phyloP scores from a whole-genome alignment of 75 land plant species.

The Larix kaempferi region DNA sequence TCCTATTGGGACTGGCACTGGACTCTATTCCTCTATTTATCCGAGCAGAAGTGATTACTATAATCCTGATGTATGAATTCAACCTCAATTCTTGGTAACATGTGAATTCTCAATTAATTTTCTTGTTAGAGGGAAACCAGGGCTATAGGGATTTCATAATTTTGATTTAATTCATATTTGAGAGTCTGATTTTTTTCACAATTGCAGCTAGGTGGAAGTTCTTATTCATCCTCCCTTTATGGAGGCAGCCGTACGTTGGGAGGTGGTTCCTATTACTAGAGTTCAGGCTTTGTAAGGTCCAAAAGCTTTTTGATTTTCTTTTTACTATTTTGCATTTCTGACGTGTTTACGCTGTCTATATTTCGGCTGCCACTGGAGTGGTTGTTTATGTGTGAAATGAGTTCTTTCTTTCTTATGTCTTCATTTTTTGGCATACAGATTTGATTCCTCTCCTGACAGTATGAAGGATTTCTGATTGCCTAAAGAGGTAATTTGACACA shows the following conservation, averaged over 20 bases:
- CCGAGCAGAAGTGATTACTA: constrained; percentile 26
- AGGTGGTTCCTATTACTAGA: background rate
- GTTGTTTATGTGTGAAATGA: background rate
- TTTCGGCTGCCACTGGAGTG: background rate
- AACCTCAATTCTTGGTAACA: background rate
- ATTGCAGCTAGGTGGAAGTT: constrained; percentile 10
- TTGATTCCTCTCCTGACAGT: too few species aligned
- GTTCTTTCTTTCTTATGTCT: background rate
- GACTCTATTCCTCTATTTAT: constrained; percentile 14
- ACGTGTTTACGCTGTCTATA: too few species aligned
- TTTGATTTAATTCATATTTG: background rate
- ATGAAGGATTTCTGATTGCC: constrained; percentile 1
- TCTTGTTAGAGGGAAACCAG: background rate
- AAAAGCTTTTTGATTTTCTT: background rate
- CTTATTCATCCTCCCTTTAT: too few species aligned
- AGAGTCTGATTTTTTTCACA: background rate
- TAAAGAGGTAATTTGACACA: background rate
- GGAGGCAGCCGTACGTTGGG: constrained; percentile 14
- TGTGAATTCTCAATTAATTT: background rate
- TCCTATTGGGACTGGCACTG: constrained; percentile 15
- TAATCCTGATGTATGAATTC: constrained; percentile 41
- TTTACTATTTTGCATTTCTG: background rate
- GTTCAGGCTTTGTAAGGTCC: constrained; percentile 1
- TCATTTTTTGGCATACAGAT: background rate
- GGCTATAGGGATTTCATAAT: background rate